Base-by-base conservation (phyloP, 805 yeast genomes). In the Suhomyces kilbournensis region DNA sequence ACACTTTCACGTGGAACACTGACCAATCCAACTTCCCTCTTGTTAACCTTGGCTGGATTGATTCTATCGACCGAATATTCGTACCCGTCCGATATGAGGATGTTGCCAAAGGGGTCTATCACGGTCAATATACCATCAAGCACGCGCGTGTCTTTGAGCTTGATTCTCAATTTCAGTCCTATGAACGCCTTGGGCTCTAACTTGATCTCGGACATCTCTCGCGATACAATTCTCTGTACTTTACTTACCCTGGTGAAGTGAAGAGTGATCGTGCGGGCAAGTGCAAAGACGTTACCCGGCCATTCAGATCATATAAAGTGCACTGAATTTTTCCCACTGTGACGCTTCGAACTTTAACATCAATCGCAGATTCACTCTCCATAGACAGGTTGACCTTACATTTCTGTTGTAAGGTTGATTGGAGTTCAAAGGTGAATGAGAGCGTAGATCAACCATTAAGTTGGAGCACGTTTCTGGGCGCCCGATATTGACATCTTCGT, bases 391-490 rank as follows among this genome's bases (percentile, higher is more conserved):
- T 51, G 49, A 49, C 47, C 54, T 48, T 50, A 48, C 32, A 23
- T 23, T 47, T 49, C 51, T 47, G 48, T 47, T 49, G 47, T 44
- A 51, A 52, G 47, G 48, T 46, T 62, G 56, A 56, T 55, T 49
- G 64, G 60, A 69, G 70, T 56, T 64, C 58, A 61, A 62, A 30
- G 58, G 70, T 67, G 75, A 56, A 63, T 55, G 52, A 15, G 67
- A 60, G 75, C 75, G 75, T 70, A 71, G 65, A 71, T 39, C 35
- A 62, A 71, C 74, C 75, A 58, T 59, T 60, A 48, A 55, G 54
- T 56, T 56, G 74, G 74, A 68, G 76, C 71, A 70, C 75, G 76
- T 71, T 71, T 60, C 76, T 71, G 76, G 76, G 76, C 76, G 75
- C 76, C 76, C 63, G 76, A 60, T 69, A 66, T 70, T 71, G 76